Base-by-base conservation (phyloP, 106 monocot species). In the Narthecium ossifragum region DNA sequence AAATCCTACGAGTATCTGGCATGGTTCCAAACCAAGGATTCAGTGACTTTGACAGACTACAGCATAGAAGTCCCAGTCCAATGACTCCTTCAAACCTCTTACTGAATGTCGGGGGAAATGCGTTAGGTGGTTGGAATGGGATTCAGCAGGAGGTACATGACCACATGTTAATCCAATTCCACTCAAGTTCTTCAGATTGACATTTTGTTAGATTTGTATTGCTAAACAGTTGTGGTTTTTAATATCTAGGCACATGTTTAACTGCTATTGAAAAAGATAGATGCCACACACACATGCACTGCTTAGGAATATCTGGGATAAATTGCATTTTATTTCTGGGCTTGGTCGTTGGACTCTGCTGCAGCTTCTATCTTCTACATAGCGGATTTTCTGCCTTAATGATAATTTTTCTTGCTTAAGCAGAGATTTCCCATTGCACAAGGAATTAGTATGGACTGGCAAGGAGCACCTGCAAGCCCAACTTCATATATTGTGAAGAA, bases 371-470 rank as follows among this genome's bases (percentile, higher is more conserved):
- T n/a, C n/a, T n/a, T n/a, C n/a, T n/a, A n/a, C n/a, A n/a, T n/a
- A n/a, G n/a, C n/a, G n/a, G n/a, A n/a, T n/a, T n/a, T n/a, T n/a
- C n/a, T n/a, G n/a, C n/a, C 43, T 26, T 32, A 2, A 2, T 27
- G 27, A 38, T 11, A 22, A 34, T 56, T 48, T 57, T 12, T 64
- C 46, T 58, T 26, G 17, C 27, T 66, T 58, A 15, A 53, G 61
- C 73, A 94, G 90, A 86, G 78, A 50, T 45, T 72, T 57, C 62
- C 83, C 23, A 66, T 85, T 62, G 80, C 79, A 54, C 90, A 72
- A 57, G 83, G 75, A 68, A 65, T 75, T 69, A 23, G 66, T n/a
- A 86, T 94, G 90, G 90, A 94, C 57, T 94, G 89, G 94, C 88
- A 82, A 73, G 85, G 81, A 65, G 72, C 88, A 57, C 79, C 79